Percentiles rank a stretch among this genome's conserved stretches.
These are phyloP conservation scores for Hibiscus tridactylites DNA, from an alignment of 345 rosid species.

Conservation along the genomic window DNA sequence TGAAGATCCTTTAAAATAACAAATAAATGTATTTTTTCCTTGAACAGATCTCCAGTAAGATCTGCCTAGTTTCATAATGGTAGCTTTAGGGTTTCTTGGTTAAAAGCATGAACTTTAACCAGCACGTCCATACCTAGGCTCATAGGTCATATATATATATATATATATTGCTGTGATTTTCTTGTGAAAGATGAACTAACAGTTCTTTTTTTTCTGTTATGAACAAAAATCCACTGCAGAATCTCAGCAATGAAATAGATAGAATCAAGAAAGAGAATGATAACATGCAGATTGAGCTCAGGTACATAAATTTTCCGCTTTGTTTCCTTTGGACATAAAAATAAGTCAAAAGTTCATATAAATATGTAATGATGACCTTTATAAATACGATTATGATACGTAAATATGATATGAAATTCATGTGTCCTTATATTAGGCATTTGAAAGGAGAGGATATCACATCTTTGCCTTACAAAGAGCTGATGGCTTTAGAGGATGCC, in stretches of 20 bases:
- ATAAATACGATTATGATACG: not conserved
- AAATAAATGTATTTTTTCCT: not conserved
- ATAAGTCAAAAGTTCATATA: not conserved
- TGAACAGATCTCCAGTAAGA: slow-evolving; percentile 3
- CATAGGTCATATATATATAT: not conserved
- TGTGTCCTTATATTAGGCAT: slow-evolving; percentile 23
- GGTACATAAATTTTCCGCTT: not conserved
- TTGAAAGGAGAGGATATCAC: slow-evolving; percentile 43
- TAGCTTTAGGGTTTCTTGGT: slow-evolving; percentile 4
- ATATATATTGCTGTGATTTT: not conserved
- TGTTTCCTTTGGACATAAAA: not conserved
- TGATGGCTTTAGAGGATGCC: slow-evolving; percentile 30
- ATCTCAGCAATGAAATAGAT: slow-evolving; percentile 1
- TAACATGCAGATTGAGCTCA: slow-evolving; percentile 1
- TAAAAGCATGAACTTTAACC: not conserved
- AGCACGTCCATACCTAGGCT: not conserved
- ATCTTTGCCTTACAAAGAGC: slow-evolving; percentile 35
- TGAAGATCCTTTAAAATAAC: slow-evolving; percentile 8
- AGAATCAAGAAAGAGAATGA: slow-evolving; percentile 3
- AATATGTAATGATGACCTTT: not conserved
- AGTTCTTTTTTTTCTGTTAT: not conserved
- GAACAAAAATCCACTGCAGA: not conserved
- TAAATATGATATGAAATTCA: not conserved
- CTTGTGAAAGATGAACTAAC: not conserved
- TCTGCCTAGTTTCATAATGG: not conserved